Evolutionary conservation across 2,329 filamentous ascomycete species (phyloP), one percentile per base, ranked within the genome.

Genomic region (Sarocladiaceae sp.): DNA sequence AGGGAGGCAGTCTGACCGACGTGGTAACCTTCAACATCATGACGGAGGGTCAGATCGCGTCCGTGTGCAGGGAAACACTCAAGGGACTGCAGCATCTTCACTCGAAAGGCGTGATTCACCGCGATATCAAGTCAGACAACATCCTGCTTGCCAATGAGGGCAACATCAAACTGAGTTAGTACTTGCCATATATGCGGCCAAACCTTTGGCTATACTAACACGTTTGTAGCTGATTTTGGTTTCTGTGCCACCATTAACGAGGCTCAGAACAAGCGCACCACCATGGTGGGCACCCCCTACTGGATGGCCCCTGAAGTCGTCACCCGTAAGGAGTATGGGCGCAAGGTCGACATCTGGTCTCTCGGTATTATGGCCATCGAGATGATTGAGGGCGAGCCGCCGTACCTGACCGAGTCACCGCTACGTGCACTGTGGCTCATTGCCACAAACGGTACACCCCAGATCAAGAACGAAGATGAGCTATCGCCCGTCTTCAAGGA

Each of bases 251-350:
- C 95, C 60, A 96, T 97, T 67, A 97, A 96, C 60, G 91, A 97
- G 58, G 85, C 85, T 21, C 90, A 96, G 56, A 94, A 90, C 68
- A 97, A 97, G 74, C 85, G 93, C 48, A 97, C 90, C 4, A 98
- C 93, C 12, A 98, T 97, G 93, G 93, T 98, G 34, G 93, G 93
- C 44, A 97, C 93, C 6, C 93, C 93, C 2, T 98, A 98, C 66
- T 98, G 93, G 93, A 98, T 98, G 93, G 93, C 93, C 1, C 93
- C 93, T 3, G 93, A 98, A 66, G 91, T 98, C 18, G 93, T 98
- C 21, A 97, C 89, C 6, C 77, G 90, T 33, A 97, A 97, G 65
- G 93, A 97, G 67, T 98, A 98, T 65, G 93, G 93, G 53, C 85
- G 91, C 50, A 98, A 97, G 66, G 91, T 98, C 45, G 93, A 98